Base-by-base conservation (phyloP, 163 green algal genomes). In the Coccomyxa subellipsoidea region DNA sequence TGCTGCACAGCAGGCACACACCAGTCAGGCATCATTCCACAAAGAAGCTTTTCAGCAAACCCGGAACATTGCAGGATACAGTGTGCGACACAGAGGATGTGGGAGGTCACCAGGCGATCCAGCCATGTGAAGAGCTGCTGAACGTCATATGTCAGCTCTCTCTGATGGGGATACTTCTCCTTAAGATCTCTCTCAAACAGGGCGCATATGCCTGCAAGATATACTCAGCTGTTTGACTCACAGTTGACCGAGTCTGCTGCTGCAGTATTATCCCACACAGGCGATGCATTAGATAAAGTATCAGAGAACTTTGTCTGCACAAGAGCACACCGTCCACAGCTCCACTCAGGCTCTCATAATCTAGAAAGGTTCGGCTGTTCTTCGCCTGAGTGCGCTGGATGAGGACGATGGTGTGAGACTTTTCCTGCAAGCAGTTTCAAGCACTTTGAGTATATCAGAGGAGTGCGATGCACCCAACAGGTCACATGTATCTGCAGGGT, bases 181-280 rank as follows among this genome's bases (percentile, higher is more conserved):
- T 90, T 89, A 54, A 92, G 89, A 59, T 83, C 80, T 73, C 69
- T 83, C 82, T 92, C 89, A 80, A 91, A 92, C 34, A 90, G 79
- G 37, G 77, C 34, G 38, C 89, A 92, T 9, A 92, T 70, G 15
- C 89, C 88, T 85, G 70, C 76, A 72, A 18, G 1, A 59, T 7
- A 59, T 18, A 59, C 4, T 18, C 1, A 59, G n/a, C n/a, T n/a
- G n/a, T n/a, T n/a, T n/a, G n/a, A n/a, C n/a, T n/a, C n/a, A n/a
- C n/a, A n/a, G n/a, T n/a, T n/a, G n/a, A n/a, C n/a, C n/a, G n/a
- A n/a, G n/a, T n/a, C n/a, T n/a, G n/a, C n/a, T n/a, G n/a, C n/a
- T n/a, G n/a, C n/a, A n/a, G n/a, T n/a, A n/a, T n/a, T n/a, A n/a
- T n/a, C n/a, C n/a, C n/a, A n/a, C n/a, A n/a, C n/a, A n/a, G n/a